These are phyloP conservation scores for Zygotorulaspora chibaensis DNA, from an alignment of 805 yeast species.

Conservation along the genomic window DNA sequence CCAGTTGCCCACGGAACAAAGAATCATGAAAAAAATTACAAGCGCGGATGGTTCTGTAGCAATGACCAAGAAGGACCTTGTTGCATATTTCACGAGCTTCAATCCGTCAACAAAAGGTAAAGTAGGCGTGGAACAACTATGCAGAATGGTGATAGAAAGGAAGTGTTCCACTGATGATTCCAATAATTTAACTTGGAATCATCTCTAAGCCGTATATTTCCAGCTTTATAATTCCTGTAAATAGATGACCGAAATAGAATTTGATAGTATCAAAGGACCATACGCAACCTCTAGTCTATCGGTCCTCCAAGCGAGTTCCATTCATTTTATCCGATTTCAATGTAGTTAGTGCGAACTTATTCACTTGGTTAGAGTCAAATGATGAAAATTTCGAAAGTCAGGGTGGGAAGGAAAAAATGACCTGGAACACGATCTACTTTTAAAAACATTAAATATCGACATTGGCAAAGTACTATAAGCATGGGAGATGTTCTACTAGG, in stretches of 20 bases:
- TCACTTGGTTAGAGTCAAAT: too few relatives aligned
- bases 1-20: constrained; percentile 75
- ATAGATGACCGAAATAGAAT: not conserved
- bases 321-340: too few relatives aligned
- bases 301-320: too few relatives aligned
- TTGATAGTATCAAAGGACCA: too few relatives aligned
- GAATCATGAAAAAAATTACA: constrained; percentile 59
- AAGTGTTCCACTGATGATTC: constrained; percentile 19
- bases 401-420: not conserved
- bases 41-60: constrained; percentile 64
- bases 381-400: not conserved
- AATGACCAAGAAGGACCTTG: constrained; percentile 63
- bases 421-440: too few relatives aligned
- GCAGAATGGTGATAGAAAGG: constrained; percentile 19
- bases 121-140: constrained; percentile 22
- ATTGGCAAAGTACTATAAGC: not conserved
- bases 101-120: constrained; percentile 26
- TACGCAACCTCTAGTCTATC: too few relatives aligned
- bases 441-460: too few relatives aligned
- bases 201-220: not conserved
- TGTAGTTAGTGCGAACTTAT: too few relatives aligned
- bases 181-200: constrained; percentile 12
- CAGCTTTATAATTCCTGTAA: not conserved
- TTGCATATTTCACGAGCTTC: constrained; percentile 49
- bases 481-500: constrained; percentile 13